A percentile compares a stretch with the other conserved stretches of the same genome.
These are phyloP conservation scores for Przewalskia tangutica DNA, from an alignment of 257 asterid genomes.

Conservation along the genomic window DNA sequence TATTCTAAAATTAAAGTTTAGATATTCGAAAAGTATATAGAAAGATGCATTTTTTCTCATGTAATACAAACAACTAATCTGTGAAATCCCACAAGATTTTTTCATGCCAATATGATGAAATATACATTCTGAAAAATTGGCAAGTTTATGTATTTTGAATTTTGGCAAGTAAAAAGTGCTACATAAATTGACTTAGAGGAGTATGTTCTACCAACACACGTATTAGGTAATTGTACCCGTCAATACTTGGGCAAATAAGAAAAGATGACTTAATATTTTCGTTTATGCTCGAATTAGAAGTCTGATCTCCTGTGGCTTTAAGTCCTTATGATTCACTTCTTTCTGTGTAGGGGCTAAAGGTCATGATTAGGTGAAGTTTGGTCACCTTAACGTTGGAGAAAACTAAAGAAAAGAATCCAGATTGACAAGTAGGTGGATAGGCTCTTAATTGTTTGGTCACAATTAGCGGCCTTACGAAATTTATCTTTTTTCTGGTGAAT, in stretches of 20 bases:
- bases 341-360: not conserved
- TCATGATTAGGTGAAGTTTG: not conserved
- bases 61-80: too few species aligned
- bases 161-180: too few species aligned
- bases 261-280: not conserved
- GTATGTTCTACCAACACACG: not conserved
- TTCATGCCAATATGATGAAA: too few species aligned
- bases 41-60: too few species aligned
- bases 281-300: not conserved
- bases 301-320: not conserved
- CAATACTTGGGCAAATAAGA: not conserved
- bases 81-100: too few species aligned
- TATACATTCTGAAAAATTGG: too few species aligned
- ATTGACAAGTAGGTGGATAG: not conserved
- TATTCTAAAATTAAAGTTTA: too few species aligned
- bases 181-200: too few species aligned
- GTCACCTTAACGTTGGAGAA: not conserved
- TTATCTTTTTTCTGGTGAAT: not conserved
- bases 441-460: not conserved
- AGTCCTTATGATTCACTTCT: not conserved
- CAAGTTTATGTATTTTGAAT: too few species aligned
- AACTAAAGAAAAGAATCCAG: too few species aligned
- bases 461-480: not conserved
- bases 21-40: too few species aligned
- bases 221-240: not conserved